A percentile compares a stretch with the other conserved stretches of the same genome.
These are phyloP conservation scores for Xylaria curta DNA, from an alignment of 495 filamentous ascomycete genomes.

Conservation along the genomic window DNA sequence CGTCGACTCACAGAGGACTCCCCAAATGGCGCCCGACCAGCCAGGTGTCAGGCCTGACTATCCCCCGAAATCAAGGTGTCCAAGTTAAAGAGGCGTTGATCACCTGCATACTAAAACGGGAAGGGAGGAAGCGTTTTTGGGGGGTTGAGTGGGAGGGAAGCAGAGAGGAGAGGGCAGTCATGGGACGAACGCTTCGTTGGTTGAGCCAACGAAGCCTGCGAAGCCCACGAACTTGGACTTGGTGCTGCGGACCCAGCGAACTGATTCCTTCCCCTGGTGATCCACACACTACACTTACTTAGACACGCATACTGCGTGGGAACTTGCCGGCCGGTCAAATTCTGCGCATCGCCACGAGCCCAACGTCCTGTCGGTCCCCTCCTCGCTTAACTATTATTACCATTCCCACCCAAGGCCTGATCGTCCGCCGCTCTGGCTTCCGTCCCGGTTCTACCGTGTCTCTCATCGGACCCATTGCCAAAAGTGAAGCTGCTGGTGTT, in stretches of 20 bases:
- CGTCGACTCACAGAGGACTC: slow-evolving; percentile 1
- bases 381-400: slow-evolving; percentile 22
- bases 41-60: slow-evolving; percentile 15
- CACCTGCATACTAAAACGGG: slow-evolving; percentile 12
- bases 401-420: slow-evolving; percentile 21
- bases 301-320: slow-evolving; percentile 26
- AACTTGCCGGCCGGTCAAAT: slow-evolving; percentile 23
- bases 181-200: slow-evolving; percentile 23
- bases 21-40: slow-evolving; percentile 25
- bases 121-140: not conserved
- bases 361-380: slow-evolving; percentile 24
- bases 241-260: slow-evolving; percentile 11
- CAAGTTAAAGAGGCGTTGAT: slow-evolving; percentile 19
- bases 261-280: slow-evolving; percentile 16
- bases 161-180: not conserved
- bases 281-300: slow-evolving; percentile 15
- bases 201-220: slow-evolving; percentile 26
- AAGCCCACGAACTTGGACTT: slow-evolving; percentile 4
- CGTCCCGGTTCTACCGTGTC: slow-evolving; percentile 20
- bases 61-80: not conserved
- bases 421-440: slow-evolving; percentile 14
- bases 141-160: not conserved
- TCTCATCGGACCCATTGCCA: slow-evolving; percentile 19
- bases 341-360: slow-evolving; percentile 20
- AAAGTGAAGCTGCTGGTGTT: slow-evolving; percentile 26